These are phyloP conservation scores for Proliferodiscus dingleyae DNA, from an alignment of 2,329 filamentous ascomycete species.

Conservation along the genomic window DNA sequence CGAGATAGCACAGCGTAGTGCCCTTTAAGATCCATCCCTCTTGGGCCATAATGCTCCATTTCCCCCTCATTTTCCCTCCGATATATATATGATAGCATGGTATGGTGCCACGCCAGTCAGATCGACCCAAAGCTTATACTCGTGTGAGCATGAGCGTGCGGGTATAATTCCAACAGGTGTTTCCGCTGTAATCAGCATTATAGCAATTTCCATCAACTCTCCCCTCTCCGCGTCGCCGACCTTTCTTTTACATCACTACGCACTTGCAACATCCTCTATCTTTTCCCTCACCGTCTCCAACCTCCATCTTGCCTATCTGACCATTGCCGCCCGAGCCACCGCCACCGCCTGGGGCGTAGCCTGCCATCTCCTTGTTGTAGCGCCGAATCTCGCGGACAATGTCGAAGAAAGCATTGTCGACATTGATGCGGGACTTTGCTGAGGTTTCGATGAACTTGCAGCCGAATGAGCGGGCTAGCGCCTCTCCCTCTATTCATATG, in stretches of 20 bases:
- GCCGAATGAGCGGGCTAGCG: slow-evolving; percentile 77
- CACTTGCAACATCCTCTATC: slow-evolving; percentile 79
- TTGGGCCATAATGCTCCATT: not conserved
- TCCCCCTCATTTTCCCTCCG: not conserved
- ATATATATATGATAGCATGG: not conserved
- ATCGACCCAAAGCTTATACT: not conserved
- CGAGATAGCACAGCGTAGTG: not conserved
- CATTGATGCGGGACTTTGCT: slow-evolving; percentile 95
- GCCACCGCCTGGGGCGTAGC: slow-evolving; percentile 66
- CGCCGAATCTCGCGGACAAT: slow-evolving; percentile 96
- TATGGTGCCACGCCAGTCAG: not conserved
- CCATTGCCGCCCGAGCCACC: slow-evolving; percentile 56
- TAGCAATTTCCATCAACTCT: slow-evolving; percentile 1
- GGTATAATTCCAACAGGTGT: not conserved
- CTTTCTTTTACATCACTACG: slow-evolving; percentile 70
- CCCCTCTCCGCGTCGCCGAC: not conserved
- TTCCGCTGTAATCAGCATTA: not conserved
- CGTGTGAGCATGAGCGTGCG: not conserved
- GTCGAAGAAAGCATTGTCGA: slow-evolving; percentile 98
- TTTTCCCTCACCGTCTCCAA: slow-evolving; percentile 58
- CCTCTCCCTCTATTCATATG: slow-evolving; percentile 71
- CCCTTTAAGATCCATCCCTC: not conserved
- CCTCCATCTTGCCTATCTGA: slow-evolving; percentile 66
- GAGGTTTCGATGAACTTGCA: slow-evolving; percentile 99
- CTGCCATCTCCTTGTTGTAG: slow-evolving; percentile 98